phyloP scores from a whole-genome alignment of 352 stramenopile genomes.

The Phytopythium ostracodes region DNA sequence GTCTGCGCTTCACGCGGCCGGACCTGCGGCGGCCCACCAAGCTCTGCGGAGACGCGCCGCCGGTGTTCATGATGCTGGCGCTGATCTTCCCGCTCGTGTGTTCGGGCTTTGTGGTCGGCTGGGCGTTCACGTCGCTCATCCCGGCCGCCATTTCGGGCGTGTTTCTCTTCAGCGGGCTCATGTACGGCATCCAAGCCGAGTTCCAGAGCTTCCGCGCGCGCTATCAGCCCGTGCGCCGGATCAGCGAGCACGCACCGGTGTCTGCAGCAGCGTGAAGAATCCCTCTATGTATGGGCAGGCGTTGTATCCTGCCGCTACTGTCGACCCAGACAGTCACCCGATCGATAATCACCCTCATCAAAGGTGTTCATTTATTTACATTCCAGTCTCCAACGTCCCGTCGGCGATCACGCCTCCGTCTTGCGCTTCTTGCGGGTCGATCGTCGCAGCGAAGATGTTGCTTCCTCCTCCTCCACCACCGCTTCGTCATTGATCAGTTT shows the following conservation, averaged over 20 bases:
- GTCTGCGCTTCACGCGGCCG: slow-evolving; percentile 30
- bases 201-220: slow-evolving; percentile 34
- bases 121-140: slow-evolving; percentile 38
- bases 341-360: background rate
- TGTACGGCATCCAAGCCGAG: slow-evolving; percentile 45
- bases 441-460: slow-evolving; percentile 19
- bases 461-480: slow-evolving; percentile 10
- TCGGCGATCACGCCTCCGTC: slow-evolving; percentile 1
- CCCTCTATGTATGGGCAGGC: background rate
- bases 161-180: slow-evolving; percentile 47
- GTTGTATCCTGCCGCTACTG: background rate
- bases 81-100: slow-evolving; percentile 30
- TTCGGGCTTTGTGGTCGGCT: slow-evolving; percentile 28
- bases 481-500: background rate
- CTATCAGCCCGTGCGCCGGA: slow-evolving; percentile 14
- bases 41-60: slow-evolving; percentile 33
- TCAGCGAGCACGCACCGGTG: background rate
- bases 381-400: background rate
- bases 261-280: background rate
- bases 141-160: slow-evolving; percentile 32
- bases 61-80: slow-evolving; percentile 25
- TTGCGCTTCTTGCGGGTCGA: slow-evolving; percentile 51
- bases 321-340: background rate
- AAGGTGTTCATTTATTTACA: background rate
- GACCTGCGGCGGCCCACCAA: slow-evolving; percentile 34